These are phyloP conservation scores for Lentinula detonsa DNA, from an alignment of 768 basidiomycete species.

Conservation along the genomic window DNA sequence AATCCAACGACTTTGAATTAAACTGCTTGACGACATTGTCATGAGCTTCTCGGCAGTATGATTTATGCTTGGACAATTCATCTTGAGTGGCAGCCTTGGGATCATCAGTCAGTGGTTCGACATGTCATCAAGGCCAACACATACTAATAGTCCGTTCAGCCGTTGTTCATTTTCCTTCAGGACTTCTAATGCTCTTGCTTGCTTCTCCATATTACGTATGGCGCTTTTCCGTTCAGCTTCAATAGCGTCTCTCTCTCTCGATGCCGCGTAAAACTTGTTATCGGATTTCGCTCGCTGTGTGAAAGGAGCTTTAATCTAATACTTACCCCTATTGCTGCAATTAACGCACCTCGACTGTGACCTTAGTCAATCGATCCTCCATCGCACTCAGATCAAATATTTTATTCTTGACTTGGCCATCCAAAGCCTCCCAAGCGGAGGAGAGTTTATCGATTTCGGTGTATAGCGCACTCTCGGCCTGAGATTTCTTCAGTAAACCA, in stretches of 20 bases:
- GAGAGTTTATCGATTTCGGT: conserved; percentile 83
- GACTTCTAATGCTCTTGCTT: conserved; percentile 54
- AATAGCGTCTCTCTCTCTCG: conserved; percentile 83
- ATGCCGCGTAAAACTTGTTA: conserved; percentile 87
- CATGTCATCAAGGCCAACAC: conserved; percentile 12
- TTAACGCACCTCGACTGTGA: conserved; percentile 58
- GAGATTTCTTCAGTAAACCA: not conserved
- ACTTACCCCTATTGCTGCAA: not conserved
- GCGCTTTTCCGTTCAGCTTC: conserved; percentile 71
- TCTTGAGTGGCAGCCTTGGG: not conserved
- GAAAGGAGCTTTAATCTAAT: conserved; percentile 1
- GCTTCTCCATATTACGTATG: conserved; percentile 41
- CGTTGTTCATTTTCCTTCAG: conserved; percentile 59
- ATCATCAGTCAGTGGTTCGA: not conserved
- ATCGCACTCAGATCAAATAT: conserved; percentile 71
- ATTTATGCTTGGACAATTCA: not conserved
- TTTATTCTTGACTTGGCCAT: conserved; percentile 77
- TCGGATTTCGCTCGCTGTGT: conserved; percentile 90
- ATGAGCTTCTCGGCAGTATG: not conserved
- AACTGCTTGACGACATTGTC: not conserved
- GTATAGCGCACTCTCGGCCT: conserved; percentile 76
- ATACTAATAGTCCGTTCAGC: conserved; percentile 53
- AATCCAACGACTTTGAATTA: not conserved
- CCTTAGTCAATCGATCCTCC: conserved; percentile 69
- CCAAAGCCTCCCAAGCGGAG: conserved; percentile 79